Base-by-base conservation (phyloP, 1,284 basidiomycete genomes). In the Cryptococcus maquisensis region DNA sequence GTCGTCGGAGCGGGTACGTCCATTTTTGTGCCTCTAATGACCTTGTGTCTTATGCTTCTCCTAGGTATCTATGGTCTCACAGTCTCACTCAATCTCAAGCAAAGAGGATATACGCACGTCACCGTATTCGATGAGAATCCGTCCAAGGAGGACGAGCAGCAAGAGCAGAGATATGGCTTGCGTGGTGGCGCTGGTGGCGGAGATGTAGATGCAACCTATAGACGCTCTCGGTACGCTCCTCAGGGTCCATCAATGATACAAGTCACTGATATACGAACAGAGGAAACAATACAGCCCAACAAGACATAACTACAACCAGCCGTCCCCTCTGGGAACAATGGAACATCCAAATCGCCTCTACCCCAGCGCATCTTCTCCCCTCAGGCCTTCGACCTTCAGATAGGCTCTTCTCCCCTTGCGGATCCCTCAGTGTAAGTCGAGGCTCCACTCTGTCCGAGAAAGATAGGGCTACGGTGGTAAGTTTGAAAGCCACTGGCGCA, bases 201-300 rank as follows among this genome's bases (percentile, higher is more conserved):
- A 16, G 64, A 65, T 54, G 55, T 61, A 21, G 62, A 65, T 57
- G 63, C 63, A 45, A 51, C 63, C 41, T 63, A 57, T 37, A 55
- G 64, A 12, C 55, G 57, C 28, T 49, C 55, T 21, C 63, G 62
- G 63, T 62, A 20, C 44, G 58, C 57, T 18, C 40, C 28, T 13
- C 12, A n/a, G 2, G 8, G 6, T 13, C 18, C 6, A 16, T 9
- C 15, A 16, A 35, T 15, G 6, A 32, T 38, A 16, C 6, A 7
- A 6, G 28, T 20, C 2, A 24, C 50, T 48, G 13, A 54, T 26
- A 4, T 16, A n/a, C 3, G 32, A 5, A 32, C 49, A 61, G 56
- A 43, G 52, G 57, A 10, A 45, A 48, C 10, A 51, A 57, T 44
- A 49, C 35, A 32, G 55, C 56, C 38, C 63, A 65, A 40, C 64